Evolutionary conservation across 106 monocot species (phyloP).

Genomic region (Dendrobium chrysotoxum): DNA sequence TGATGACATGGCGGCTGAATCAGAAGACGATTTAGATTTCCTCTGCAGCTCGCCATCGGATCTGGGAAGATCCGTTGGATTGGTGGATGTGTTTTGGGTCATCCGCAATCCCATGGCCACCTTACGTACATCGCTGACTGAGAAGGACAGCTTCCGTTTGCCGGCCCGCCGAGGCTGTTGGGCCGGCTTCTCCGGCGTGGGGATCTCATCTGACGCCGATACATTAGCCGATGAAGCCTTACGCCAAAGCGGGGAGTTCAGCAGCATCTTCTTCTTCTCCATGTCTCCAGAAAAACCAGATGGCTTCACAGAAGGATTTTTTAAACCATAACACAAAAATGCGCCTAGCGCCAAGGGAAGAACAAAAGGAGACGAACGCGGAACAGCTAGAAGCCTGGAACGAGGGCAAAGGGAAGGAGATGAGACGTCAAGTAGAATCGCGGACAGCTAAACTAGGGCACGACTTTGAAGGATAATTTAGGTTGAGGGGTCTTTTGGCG

Average conservation of each 20-base stretch:
- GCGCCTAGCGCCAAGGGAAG: too few species aligned
- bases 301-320: too few species aligned
- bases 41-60: slow-evolving; percentile 6
- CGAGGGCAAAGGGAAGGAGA: too few species aligned
- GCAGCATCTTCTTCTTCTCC: background rate
- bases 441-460: too few species aligned
- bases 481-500: background rate
- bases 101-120: slow-evolving; percentile 29
- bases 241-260: slow-evolving; percentile 1
- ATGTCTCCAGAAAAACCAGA: slow-evolving; percentile 8
- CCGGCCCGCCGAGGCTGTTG: slow-evolving; percentile 23
- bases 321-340: too few species aligned
- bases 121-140: slow-evolving; percentile 44
- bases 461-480: too few species aligned
- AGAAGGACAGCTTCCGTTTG: slow-evolving; percentile 31
- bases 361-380: too few species aligned
- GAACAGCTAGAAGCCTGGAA: too few species aligned
- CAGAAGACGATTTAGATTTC: background rate
- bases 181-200: slow-evolving; percentile 54
- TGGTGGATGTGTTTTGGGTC: background rate
- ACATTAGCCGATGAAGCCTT: background rate
- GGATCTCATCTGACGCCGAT: slow-evolving; percentile 20
- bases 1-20: background rate
- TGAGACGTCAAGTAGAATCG: too few species aligned
- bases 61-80: slow-evolving; percentile 5